Conservation (phyloP, 176 grass and related monocot species). For the Aegilops sharonensis region DNA sequence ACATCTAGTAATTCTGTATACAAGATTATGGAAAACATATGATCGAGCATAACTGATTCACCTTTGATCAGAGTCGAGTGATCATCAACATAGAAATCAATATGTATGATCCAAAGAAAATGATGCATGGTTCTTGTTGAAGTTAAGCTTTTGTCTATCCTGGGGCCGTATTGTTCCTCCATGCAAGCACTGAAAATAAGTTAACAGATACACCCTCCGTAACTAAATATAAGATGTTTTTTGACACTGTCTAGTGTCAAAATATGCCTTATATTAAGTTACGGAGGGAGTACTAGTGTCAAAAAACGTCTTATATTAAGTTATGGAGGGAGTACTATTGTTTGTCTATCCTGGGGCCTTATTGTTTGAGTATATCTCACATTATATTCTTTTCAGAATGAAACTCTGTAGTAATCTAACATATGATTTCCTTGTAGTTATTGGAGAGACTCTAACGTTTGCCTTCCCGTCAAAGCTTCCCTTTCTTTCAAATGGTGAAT, state of each 20-base stretch:
- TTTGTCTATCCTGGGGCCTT: too few species aligned
- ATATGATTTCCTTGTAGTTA: conserved; percentile 58
- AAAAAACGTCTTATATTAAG: too few species aligned
- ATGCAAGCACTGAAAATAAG: conserved; percentile 16
- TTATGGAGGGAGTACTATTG: not conserved
- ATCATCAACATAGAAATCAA: conserved; percentile 14
- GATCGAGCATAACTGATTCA: not conserved
- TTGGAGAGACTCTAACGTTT: conserved; percentile 95
- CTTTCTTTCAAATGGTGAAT: conserved; percentile 99
- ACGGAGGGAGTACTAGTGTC: too few species aligned
- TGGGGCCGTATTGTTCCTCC: not conserved
- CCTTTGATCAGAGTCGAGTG: not conserved
- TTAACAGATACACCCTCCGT: not conserved
- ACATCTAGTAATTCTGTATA: conserved; percentile 17
- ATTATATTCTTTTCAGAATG: conserved; percentile 3
- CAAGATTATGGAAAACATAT: conserved; percentile 10
- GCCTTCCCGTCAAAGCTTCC: conserved; percentile 72
- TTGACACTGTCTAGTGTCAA: too few species aligned
- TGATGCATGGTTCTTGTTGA: conserved; percentile 8
- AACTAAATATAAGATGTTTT: too few species aligned
- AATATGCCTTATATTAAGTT: too few species aligned
- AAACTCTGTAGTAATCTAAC: conserved; percentile 23
- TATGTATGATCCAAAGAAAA: conserved; percentile 19
- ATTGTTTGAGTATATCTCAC: not conserved
- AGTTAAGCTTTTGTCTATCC: conserved; percentile 18